Conservation (phyloP, 257 asterid genomes). For the Solanum sejunctum region DNA sequence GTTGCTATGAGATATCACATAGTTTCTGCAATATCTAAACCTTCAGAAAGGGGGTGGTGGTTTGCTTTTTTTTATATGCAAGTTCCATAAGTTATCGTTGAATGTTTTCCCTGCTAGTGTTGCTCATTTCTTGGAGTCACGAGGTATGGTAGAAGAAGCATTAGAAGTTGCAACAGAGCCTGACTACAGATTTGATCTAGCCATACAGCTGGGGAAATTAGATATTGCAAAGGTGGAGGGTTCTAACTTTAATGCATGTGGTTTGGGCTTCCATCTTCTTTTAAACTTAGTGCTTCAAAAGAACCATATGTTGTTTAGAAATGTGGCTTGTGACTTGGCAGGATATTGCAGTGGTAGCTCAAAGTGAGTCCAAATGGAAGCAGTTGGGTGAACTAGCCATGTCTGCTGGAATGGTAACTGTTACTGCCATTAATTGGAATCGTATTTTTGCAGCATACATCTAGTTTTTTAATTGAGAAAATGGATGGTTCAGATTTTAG, state of each 20-base stretch:
- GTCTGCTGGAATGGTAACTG: constrained; percentile 81
- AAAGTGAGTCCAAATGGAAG: constrained; percentile 88
- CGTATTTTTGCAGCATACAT: neutral
- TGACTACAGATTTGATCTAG: constrained; percentile 95
- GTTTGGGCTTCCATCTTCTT: neutral
- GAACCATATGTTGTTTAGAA: neutral
- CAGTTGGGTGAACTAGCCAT: constrained; percentile 95
- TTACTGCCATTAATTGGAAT: neutral
- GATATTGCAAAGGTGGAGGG: constrained; percentile 70
- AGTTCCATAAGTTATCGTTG: neutral
- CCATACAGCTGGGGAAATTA: constrained; percentile 82
- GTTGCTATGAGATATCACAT: neutral
- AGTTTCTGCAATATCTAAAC: neutral
- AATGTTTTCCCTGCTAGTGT: constrained; percentile 33
- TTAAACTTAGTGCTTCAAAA: neutral
- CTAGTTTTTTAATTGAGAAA: neutral
- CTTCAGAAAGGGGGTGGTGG: neutral
- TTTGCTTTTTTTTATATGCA: neutral
- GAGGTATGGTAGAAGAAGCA: constrained; percentile 93
- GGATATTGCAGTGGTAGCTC: constrained; percentile 78
- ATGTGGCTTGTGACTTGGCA: constrained; percentile 16
- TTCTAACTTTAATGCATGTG: neutral
- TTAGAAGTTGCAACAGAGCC: constrained; percentile 91
- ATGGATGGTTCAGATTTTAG: neutral
- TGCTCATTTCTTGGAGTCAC: constrained; percentile 91